These are phyloP conservation scores for Leucocoprinus sp. DNA, from an alignment of 768 basidiomycete species.

Conservation along the genomic window DNA sequence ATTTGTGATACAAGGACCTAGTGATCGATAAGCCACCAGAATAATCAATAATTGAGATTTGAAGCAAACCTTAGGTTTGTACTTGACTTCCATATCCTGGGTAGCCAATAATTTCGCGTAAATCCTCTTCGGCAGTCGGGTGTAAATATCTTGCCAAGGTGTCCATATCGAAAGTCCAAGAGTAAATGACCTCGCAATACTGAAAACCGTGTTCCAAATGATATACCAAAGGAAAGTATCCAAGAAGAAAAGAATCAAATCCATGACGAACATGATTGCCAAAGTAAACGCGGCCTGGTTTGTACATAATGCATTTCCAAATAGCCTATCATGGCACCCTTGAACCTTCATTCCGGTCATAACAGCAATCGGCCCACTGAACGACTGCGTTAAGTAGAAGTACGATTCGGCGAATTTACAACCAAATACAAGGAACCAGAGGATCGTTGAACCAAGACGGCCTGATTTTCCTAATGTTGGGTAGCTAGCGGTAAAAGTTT, in stretches of 20 bases:
- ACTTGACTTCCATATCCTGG: constrained; percentile 93
- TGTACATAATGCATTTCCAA: constrained; percentile 74
- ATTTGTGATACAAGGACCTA: constrained; percentile 97
- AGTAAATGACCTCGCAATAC: constrained; percentile 79
- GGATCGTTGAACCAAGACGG: constrained; percentile 68
- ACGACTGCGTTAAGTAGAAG: constrained; percentile 94
- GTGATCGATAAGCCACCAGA: constrained; percentile 1
- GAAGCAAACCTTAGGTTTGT: constrained; percentile 89
- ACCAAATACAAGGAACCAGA: constrained; percentile 92
- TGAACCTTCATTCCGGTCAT: constrained; percentile 98
- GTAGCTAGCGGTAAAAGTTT: constrained; percentile 97
- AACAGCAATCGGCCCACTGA: constrained; percentile 86
- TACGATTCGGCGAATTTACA: constrained; percentile 98
- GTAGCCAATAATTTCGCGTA: constrained; percentile 95
- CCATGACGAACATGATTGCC: constrained; percentile 99
- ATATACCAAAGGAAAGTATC: constrained; percentile 99
- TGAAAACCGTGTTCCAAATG: constrained; percentile 97
- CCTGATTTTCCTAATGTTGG: constrained; percentile 54
- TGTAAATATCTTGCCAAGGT: constrained; percentile 97
- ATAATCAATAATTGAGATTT: neutral
- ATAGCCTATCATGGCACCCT: constrained; percentile 79
- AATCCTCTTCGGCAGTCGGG: constrained; percentile 91
- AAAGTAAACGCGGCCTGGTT: constrained; percentile 95
- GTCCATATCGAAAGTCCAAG: constrained; percentile 98
- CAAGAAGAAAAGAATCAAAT: constrained; percentile 92